Evolutionary conservation across 805 yeast genomes (phyloP).

Genomic region (Huiozyma sinensis): DNA sequence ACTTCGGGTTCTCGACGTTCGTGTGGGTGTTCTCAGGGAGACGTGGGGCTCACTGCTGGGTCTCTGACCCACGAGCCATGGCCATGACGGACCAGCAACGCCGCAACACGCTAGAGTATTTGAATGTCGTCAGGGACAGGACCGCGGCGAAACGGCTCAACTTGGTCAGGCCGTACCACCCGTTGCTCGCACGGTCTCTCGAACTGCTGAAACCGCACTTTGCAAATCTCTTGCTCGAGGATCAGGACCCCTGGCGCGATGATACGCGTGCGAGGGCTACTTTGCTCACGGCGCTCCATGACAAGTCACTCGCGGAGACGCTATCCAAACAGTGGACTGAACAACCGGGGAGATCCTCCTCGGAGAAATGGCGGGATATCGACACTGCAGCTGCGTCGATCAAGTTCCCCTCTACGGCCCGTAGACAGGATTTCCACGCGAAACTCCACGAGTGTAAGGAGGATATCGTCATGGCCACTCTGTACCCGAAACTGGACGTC

Average conservation of each 20-base stretch:
- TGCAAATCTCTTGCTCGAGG: constrained; percentile 52
- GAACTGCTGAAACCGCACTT: constrained; percentile 56
- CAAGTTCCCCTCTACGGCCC: constrained; percentile 6
- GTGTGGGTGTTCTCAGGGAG: constrained; percentile 97
- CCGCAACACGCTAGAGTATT: constrained; percentile 70
- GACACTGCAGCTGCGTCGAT: constrained; percentile 37
- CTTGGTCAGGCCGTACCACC: constrained; percentile 77
- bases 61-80: constrained; percentile 79
- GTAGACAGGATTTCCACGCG: constrained; percentile 28
- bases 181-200: constrained; percentile 69
- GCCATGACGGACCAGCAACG: constrained; percentile 60
- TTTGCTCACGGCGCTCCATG: constrained; percentile 53
- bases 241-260: constrained; percentile 80
- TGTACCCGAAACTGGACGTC: constrained; percentile 88
- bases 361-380: constrained; percentile 72
- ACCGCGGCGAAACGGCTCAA: constrained; percentile 37
- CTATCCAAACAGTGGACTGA: constrained; percentile 50
- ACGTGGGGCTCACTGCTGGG: constrained; percentile 99
- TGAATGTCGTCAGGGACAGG: constrained; percentile 59
- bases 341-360: constrained; percentile 39
- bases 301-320: constrained; percentile 41
- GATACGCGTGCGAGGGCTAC: constrained; percentile 46
- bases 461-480: constrained; percentile 65
- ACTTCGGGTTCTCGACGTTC: constrained; percentile 78
- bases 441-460: constrained; percentile 61